These are phyloP conservation scores for Ambrosiella cleistominuta DNA, from an alignment of 2,329 filamentous ascomycete genomes.

Conservation along the genomic window DNA sequence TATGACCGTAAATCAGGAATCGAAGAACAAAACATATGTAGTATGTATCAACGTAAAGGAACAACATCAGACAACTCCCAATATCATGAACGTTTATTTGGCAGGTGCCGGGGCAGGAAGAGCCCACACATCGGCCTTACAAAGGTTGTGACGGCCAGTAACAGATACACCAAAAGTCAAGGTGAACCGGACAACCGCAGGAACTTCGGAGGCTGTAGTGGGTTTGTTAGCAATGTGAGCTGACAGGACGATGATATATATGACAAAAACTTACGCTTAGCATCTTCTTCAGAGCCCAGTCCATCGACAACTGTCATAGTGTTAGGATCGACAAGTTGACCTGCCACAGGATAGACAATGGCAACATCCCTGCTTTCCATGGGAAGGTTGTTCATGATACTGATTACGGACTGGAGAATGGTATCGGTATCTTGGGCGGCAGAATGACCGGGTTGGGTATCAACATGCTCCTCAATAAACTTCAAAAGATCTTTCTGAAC, in stretches of 20 bases:
- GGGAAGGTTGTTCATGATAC: slow-evolving; percentile 70
- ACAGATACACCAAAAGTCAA: slow-evolving; percentile 62
- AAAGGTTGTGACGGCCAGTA: slow-evolving; percentile 53
- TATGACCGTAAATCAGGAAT: neutral
- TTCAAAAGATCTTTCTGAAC: slow-evolving; percentile 18
- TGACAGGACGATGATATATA: neutral
- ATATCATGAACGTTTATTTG: neutral
- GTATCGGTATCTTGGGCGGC: slow-evolving; percentile 78
- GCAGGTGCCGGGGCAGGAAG: slow-evolving; percentile 17
- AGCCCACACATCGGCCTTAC: slow-evolving; percentile 60
- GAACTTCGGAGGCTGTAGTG: slow-evolving; percentile 22
- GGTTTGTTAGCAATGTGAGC: neutral
- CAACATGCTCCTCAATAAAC: slow-evolving; percentile 54
- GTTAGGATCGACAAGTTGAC: slow-evolving; percentile 47
- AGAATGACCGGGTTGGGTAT: slow-evolving; percentile 57
- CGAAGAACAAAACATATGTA: slow-evolving; percentile 13
- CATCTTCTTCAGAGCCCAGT: slow-evolving; percentile 29
- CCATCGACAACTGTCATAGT: slow-evolving; percentile 78
- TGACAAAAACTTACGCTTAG: slow-evolving; percentile 26
- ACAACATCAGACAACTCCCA: slow-evolving; percentile 7
- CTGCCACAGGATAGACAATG: slow-evolving; percentile 70
- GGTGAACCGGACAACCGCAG: slow-evolving; percentile 50
- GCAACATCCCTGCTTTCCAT: slow-evolving; percentile 81
- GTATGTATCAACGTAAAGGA: neutral
- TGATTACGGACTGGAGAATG: slow-evolving; percentile 82